Percentiles rank a stretch among this genome's conserved stretches.
Conservation (phyloP, 2,329 filamentous ascomycete genomes). For the Fusarium odoratissimum region DNA sequence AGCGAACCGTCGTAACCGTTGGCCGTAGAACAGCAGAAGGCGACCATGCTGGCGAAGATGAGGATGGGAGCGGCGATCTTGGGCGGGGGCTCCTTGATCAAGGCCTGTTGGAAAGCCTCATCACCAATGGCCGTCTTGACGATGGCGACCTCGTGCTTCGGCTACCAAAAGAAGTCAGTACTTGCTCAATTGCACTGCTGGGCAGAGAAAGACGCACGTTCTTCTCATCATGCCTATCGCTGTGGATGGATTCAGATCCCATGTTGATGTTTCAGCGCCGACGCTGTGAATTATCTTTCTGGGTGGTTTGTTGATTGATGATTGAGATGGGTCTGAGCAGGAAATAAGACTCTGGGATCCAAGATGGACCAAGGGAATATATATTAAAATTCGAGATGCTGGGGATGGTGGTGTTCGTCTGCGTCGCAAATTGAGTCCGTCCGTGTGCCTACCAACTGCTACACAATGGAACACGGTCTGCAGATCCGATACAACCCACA, state of each 20-base stretch:
- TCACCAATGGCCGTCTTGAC: slow-evolving; percentile 43
- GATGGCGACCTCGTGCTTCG: slow-evolving; percentile 24
- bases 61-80: slow-evolving; percentile 32
- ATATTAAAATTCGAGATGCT: slow-evolving; percentile 15
- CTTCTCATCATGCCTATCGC: slow-evolving; percentile 32
- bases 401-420: slow-evolving; percentile 3
- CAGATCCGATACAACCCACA: slow-evolving; percentile 36
- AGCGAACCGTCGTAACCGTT: slow-evolving; percentile 62
- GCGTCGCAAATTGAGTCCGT: neutral
- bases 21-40: slow-evolving; percentile 47
- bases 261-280: slow-evolving; percentile 29
- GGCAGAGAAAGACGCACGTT: neutral
- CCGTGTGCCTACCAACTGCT: slow-evolving; percentile 7
- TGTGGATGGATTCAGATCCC: slow-evolving; percentile 35
- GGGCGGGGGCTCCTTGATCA: slow-evolving; percentile 47
- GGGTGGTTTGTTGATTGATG: slow-evolving; percentile 1
- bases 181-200: neutral
- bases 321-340: slow-evolving; percentile 8
- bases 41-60: slow-evolving; percentile 41
- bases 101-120: slow-evolving; percentile 45
- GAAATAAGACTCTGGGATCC: neutral
- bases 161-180: neutral
- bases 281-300: slow-evolving; percentile 4
- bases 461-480: slow-evolving; percentile 37
- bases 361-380: slow-evolving; percentile 19